These are phyloP conservation scores for Citrullus amarus DNA, from an alignment of 306 rosid species.

Conservation along the genomic window DNA sequence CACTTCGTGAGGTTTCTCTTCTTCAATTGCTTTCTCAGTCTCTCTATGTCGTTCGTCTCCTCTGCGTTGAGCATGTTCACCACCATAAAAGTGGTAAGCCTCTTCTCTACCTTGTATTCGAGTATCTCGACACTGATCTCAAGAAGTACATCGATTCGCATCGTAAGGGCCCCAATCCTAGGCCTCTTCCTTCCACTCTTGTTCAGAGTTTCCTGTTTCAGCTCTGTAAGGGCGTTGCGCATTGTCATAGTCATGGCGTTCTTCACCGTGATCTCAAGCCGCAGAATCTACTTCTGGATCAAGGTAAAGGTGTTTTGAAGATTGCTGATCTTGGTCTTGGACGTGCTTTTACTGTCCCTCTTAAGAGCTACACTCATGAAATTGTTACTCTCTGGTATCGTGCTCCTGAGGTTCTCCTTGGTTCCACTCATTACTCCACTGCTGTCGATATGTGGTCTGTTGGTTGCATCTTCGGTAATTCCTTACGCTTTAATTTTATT, in stretches of 20 bases:
- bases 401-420: constrained; percentile 89
- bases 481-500: not conserved
- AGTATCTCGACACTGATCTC: constrained; percentile 84
- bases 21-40: constrained; percentile 91
- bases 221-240: constrained; percentile 86
- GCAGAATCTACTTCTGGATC: constrained; percentile 78
- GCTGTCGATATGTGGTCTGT: constrained; percentile 97
- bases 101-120: constrained; percentile 77
- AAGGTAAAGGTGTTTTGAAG: constrained; percentile 61
- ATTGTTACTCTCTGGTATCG: constrained; percentile 96
- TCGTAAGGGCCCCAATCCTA: constrained; percentile 55
- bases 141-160: constrained; percentile 82
- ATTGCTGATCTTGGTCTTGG: constrained; percentile 93
- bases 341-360: constrained; percentile 83
- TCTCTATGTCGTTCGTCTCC: constrained; percentile 73
- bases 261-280: constrained; percentile 90
- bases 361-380: constrained; percentile 92
- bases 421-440: constrained; percentile 81
- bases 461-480: constrained; percentile 75
- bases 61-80: constrained; percentile 67
- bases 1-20: constrained; percentile 84
- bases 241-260: constrained; percentile 89
- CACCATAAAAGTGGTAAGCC: constrained; percentile 48
- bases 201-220: constrained; percentile 80
- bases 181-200: constrained; percentile 34